Conservation (phyloP, 73 alveolate species). For the Paramecium tetraurelia region DNA sequence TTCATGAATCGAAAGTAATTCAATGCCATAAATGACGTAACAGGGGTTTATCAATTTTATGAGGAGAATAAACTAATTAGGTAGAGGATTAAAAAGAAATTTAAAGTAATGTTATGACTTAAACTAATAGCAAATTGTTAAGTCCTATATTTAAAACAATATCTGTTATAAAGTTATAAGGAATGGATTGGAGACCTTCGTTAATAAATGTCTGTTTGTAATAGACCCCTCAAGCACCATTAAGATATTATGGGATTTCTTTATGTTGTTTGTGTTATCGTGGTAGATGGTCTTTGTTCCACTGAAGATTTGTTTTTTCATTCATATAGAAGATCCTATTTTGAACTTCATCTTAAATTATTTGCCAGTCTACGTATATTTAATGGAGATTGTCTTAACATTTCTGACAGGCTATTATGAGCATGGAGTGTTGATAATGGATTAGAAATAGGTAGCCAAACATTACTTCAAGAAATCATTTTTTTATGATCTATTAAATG, state of each 20-base stretch:
- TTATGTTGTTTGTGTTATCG: neutral
- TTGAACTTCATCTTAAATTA: neutral
- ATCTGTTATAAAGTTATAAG: neutral
- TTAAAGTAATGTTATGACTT: neutral
- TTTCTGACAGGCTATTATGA: constrained; percentile 35
- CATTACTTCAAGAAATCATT: neutral
- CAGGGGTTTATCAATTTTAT: neutral
- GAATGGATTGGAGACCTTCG: neutral
- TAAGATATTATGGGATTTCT: constrained; percentile 8
- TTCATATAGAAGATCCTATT: neutral
- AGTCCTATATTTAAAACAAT: neutral
- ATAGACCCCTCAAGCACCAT: neutral
- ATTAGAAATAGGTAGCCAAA: neutral
- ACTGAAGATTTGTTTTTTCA: constrained; percentile 8
- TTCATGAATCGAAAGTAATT: neutral
- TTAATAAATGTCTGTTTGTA: neutral
- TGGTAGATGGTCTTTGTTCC: constrained; percentile 22
- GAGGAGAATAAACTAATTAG: neutral
- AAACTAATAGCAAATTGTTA: neutral
- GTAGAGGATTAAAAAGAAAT: neutral
- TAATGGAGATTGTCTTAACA: neutral
- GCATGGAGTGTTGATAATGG: constrained; percentile 16
- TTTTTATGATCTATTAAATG: neutral
- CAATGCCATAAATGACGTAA: neutral
- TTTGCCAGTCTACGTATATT: neutral